phyloP scores from a whole-genome alignment of 148 eudicot genomes.

The Chenopodium album region DNA sequence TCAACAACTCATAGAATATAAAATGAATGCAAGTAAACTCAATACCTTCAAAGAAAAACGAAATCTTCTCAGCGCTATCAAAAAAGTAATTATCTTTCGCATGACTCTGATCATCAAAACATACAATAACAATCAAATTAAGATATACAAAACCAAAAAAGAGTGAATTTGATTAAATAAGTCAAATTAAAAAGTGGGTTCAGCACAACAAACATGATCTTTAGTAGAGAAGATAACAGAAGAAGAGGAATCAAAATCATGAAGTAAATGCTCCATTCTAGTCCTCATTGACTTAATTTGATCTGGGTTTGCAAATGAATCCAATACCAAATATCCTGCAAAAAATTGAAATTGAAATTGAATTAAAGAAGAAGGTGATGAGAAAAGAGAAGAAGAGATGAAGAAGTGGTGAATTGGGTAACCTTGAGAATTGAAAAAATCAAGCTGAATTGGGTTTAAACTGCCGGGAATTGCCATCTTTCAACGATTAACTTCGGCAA shows the following conservation, averaged over 20 bases:
- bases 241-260: conserved; percentile 58
- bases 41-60: conserved; percentile 96
- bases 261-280: conserved; percentile 64
- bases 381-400: neutral
- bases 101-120: conserved; percentile 41
- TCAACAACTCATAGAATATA: neutral
- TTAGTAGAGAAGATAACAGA: conserved; percentile 78
- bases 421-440: conserved; percentile 66
- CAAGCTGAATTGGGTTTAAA: conserved; percentile 54
- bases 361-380: neutral
- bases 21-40: neutral
- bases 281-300: conserved; percentile 60
- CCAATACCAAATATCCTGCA: conserved; percentile 73
- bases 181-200: neutral
- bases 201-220: conserved; percentile 48
- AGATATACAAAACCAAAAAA: neutral
- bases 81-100: conserved; percentile 76
- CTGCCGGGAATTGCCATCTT: conserved; percentile 48
- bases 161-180: neutral
- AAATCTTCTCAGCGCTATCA: conserved; percentile 86
- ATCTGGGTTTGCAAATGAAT: conserved; percentile 60
- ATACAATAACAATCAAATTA: neutral
- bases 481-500: neutral
- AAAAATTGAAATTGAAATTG: neutral
- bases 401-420: neutral